Evolutionary conservation across 2,329 filamentous ascomycete species (phyloP), one percentile per base, ranked within the genome.

Genomic region (Rutstroemia sp.): DNA sequence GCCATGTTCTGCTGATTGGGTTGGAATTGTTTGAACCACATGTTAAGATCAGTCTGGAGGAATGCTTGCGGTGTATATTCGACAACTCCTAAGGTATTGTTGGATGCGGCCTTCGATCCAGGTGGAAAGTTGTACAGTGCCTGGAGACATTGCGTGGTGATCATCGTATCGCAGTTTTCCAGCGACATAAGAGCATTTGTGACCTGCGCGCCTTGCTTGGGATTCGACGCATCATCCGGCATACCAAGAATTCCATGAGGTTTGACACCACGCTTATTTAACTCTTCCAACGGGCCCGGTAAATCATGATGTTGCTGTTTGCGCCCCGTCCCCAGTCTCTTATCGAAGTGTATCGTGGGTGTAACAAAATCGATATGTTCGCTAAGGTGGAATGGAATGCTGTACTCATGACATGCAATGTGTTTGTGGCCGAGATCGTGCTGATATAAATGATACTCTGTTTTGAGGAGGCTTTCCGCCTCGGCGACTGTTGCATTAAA

Each of bases 121-220:
- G 71, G 62, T 16, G 78, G 73, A 50, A 75, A 73, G 3, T 70
- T 64, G 62, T 82, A 82, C 21, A 82, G 67, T 5, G 77, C 77
- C 51, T 73, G 74, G 51, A 82, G 72, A 62, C 82, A 85, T 44
- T 74, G 73, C 0, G 80, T 79, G 0, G 80, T 83, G 60, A 84
- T 81, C 63, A 77, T 75, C 14, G 69, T 68, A 61, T 79, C 76
- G 64, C 82, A 86, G 53, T 73, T 64, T 2, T 63, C 62, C 34
- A 65, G 54, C 2, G 59, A 57, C 57, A 65, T 64, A 27, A 65
- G 39, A 12, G 65, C 64, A 52, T 67, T 66, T 3, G 48, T 44
- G 16, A 67, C 49, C 8, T 44, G 48, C 30, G 59, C 52, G 25
- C 65, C 65, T 48, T 64, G 59, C 48, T 67, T 65, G 4, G 64